These are phyloP conservation scores for Ganoderma lucidum DNA, from an alignment of 1,284 basidiomycete species.

Conservation along the genomic window DNA sequence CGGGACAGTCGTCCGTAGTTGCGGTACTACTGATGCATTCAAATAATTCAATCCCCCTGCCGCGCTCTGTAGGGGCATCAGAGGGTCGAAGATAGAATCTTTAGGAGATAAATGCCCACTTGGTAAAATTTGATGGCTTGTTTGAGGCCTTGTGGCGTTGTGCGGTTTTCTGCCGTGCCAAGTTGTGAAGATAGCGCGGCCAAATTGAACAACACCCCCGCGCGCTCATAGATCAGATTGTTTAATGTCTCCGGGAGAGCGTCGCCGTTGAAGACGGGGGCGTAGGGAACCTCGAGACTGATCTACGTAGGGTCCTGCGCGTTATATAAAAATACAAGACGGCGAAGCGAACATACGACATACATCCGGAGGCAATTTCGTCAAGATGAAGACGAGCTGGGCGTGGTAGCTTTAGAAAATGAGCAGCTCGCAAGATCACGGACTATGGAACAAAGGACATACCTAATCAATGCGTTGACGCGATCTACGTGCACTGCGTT, in stretches of 20 bases:
- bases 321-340: conserved; percentile 1
- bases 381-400: conserved; percentile 82
- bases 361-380: conserved; percentile 76
- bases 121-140: conserved; percentile 77
- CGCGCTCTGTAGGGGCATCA: conserved; percentile 59
- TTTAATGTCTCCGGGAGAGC: conserved; percentile 68
- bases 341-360: conserved; percentile 34
- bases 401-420: conserved; percentile 79
- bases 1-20: conserved; percentile 57
- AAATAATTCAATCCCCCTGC: conserved; percentile 82
- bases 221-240: conserved; percentile 84
- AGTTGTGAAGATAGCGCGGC: conserved; percentile 84
- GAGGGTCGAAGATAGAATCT: no score
- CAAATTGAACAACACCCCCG: conserved; percentile 83
- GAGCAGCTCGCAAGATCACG: conserved; percentile 19
- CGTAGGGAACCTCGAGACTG: conserved; percentile 78
- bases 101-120: conserved; percentile 50
- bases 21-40: conserved; percentile 63
- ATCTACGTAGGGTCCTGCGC: conserved; percentile 60
- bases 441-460: conserved; percentile 3
- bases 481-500: conserved; percentile 67
- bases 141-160: conserved; percentile 79
- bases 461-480: conserved; percentile 48
- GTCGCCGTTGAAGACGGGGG: conserved; percentile 68
- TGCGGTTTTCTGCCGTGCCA: conserved; percentile 72